Evolutionary conservation across 345 rosid genomes (phyloP).

Genomic region (Hevea brasiliensis): DNA sequence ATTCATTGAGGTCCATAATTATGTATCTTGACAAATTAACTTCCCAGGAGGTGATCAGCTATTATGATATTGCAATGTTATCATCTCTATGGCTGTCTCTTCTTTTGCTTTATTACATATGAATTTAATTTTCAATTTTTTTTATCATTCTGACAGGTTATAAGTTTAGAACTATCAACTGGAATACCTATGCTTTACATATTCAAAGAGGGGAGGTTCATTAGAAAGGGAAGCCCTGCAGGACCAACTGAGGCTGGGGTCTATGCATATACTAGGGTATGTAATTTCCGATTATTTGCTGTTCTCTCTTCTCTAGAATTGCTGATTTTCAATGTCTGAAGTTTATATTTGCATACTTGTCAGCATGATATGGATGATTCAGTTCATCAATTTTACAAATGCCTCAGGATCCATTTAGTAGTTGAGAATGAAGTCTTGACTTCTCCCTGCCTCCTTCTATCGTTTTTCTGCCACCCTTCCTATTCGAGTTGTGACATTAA

Average conservation of each 20-base stretch:
- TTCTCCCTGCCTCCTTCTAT: background rate
- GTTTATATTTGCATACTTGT: background rate
- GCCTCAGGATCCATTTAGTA: background rate
- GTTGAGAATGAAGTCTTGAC: background rate
- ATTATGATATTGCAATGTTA: background rate
- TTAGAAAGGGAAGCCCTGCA: conserved; percentile 83
- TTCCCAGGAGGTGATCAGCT: conserved; percentile 76
- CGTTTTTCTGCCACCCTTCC: background rate
- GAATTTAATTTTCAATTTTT: background rate
- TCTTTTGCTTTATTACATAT: background rate
- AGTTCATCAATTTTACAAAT: background rate
- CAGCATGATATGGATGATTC: background rate
- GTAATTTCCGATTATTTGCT: conserved; percentile 15
- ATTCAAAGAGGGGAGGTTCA: conserved; percentile 81
- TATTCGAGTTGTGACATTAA: background rate
- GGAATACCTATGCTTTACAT: conserved; percentile 97
- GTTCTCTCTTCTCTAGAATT: background rate
- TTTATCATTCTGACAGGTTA: conserved; percentile 46
- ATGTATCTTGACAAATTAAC: conserved; percentile 97
- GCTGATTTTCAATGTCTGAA: background rate
- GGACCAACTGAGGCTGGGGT: conserved; percentile 93
- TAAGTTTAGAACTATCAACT: conserved; percentile 79
- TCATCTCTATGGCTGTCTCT: background rate
- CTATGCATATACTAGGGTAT: conserved; percentile 88
- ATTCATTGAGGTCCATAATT: conserved; percentile 87